A percentile compares a stretch with the other conserved stretches of the same genome.
Evolutionary conservation across 495 filamentous ascomycete genomes (phyloP).

Genomic region (Saxophila tyrrhenica): DNA sequence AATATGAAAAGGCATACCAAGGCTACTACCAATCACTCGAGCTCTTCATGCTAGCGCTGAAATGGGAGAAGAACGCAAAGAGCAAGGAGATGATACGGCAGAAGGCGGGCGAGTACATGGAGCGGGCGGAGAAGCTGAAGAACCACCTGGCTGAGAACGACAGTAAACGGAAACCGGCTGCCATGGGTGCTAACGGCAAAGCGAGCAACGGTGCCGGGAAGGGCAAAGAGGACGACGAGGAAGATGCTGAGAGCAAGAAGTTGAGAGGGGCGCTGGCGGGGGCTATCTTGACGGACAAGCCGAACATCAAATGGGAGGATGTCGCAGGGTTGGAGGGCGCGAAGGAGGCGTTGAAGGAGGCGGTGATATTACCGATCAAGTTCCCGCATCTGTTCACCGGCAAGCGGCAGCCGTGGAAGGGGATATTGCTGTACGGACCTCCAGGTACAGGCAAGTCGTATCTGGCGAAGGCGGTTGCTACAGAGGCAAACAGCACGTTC

Average conservation of each 20-base stretch:
- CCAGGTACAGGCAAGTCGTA: constrained; percentile 96
- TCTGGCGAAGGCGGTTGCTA: constrained; percentile 92
- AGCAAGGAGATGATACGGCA: constrained; percentile 93
- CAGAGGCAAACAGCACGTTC: constrained; percentile 98
- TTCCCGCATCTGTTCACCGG: constrained; percentile 96
- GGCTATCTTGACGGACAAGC: constrained; percentile 87
- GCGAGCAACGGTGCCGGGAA: constrained; percentile 58
- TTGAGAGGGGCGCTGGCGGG: constrained; percentile 79
- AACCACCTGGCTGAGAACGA: constrained; percentile 69
- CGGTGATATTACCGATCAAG: constrained; percentile 92
- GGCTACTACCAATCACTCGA: constrained; percentile 69
- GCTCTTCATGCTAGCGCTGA: constrained; percentile 17
- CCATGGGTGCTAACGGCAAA: constrained; percentile 79
- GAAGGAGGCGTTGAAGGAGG: constrained; percentile 96
- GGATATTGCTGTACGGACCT: constrained; percentile 90
- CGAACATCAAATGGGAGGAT: constrained; percentile 94
- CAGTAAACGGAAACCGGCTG: constrained; percentile 59
- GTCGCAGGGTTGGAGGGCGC: constrained; percentile 92
- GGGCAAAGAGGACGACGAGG: constrained; percentile 43
- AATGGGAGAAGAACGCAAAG: constrained; percentile 76
- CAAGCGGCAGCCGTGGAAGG: constrained; percentile 96
- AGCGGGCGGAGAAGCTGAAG: constrained; percentile 94
- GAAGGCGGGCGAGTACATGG: constrained; percentile 94
- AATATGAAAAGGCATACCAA: constrained; percentile 94
- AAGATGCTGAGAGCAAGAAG: constrained; percentile 91